Percentiles rank a stretch among this genome's conserved stretches.
These are phyloP conservation scores for Solanum lycopersicoides DNA, from an alignment of 257 asterid genomes.

Conservation along the genomic window DNA sequence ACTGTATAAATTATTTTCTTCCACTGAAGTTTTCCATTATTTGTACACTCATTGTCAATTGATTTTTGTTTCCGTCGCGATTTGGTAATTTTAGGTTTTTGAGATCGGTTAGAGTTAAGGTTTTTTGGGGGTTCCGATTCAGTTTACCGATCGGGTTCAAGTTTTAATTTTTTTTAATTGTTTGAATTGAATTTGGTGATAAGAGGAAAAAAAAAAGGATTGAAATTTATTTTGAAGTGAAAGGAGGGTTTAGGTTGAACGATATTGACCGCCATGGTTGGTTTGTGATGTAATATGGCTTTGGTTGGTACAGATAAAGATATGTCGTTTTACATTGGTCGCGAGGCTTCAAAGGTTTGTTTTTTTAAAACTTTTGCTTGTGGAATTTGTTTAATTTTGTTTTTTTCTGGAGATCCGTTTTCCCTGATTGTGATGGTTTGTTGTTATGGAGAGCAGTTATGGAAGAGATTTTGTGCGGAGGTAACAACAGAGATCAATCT, in stretches of 20 bases:
- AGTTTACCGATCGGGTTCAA: not conserved
- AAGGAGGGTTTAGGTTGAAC: slow-evolving; percentile 5
- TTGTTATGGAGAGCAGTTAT: slow-evolving; percentile 29
- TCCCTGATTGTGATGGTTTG: not conserved
- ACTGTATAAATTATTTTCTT: not conserved
- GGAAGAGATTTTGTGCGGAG: slow-evolving; percentile 87
- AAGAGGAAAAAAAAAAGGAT: not conserved
- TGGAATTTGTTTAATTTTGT: not conserved
- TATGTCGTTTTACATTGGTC: slow-evolving; percentile 97
- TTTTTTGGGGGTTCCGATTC: not conserved
- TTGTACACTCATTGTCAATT: slow-evolving; percentile 5
- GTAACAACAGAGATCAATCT: slow-evolving; percentile 62
- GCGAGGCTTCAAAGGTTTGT: slow-evolving; percentile 95
- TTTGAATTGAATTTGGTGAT: not conserved
- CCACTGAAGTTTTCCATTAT: not conserved
- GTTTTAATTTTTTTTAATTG: not conserved
- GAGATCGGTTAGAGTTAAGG: not conserved
- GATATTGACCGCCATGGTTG: slow-evolving; percentile 20
- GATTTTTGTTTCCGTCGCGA: not conserved
- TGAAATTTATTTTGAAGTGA: not conserved
- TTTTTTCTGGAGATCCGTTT: not conserved
- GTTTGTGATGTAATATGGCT: slow-evolving; percentile 62
- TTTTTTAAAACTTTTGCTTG: not conserved
- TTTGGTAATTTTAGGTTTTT: not conserved
- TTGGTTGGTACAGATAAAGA: slow-evolving; percentile 22